Evolutionary conservation across 306 rosid genomes (phyloP).

Genomic region (Mucuna pruriens): DNA sequence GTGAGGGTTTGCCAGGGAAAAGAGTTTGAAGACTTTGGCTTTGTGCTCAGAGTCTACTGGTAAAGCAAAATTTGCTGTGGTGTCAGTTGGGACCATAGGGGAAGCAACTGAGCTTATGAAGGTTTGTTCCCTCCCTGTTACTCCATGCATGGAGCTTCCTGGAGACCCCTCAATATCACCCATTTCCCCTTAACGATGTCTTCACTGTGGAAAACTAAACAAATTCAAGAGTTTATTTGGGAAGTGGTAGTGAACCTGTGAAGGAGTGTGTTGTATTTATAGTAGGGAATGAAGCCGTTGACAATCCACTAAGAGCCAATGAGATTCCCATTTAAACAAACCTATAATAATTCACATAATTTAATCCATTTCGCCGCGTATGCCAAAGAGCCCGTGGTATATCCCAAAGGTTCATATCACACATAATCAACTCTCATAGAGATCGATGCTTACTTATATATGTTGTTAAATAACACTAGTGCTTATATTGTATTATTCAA

Average conservation of each 20-base stretch:
- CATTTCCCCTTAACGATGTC: constrained; percentile 32
- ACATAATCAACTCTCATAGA: background rate
- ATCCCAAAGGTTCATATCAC: constrained; percentile 68
- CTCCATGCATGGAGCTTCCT: constrained; percentile 98
- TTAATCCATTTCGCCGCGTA: constrained; percentile 66
- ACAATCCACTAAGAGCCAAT: constrained; percentile 46
- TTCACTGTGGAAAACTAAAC: background rate
- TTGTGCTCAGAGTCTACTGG: constrained; percentile 91
- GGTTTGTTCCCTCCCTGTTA: constrained; percentile 77
- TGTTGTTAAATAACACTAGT: background rate
- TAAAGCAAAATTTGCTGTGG: constrained; percentile 64
- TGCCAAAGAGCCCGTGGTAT: constrained; percentile 50
- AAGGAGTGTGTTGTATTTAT: constrained; percentile 50
- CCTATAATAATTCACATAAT: background rate
- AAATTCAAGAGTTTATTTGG: background rate
- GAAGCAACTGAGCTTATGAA: constrained; percentile 72
- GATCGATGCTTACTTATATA: background rate
- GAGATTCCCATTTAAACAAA: background rate
- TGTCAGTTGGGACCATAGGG: constrained; percentile 71
- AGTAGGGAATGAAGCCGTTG: constrained; percentile 51
- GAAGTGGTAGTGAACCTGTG: constrained; percentile 21
- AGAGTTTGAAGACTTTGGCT: constrained; percentile 71
- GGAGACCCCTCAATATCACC: constrained; percentile 63
- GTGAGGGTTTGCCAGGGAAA: constrained; percentile 84
- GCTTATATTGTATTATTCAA: background rate